These are phyloP conservation scores for Seminavis robusta DNA, from an alignment of 108 stramenopile genomes.

Conservation along the genomic window DNA sequence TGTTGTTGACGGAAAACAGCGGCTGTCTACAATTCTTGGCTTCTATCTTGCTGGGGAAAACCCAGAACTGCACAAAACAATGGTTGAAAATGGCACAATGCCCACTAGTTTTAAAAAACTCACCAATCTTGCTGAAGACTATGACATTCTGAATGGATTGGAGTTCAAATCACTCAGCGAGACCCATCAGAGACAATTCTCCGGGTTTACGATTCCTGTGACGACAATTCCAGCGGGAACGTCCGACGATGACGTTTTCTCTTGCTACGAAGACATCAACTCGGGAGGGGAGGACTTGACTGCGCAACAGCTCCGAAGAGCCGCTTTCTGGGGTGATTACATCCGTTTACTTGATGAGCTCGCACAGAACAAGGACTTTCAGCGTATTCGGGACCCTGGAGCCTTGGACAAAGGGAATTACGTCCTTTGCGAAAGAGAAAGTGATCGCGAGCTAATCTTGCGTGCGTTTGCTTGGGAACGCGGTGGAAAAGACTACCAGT, in stretches of 20 bases:
- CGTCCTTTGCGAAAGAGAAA: conserved; percentile 4
- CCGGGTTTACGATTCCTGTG: background rate
- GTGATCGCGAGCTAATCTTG: conserved; percentile 14
- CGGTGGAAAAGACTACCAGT: background rate
- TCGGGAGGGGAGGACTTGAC: conserved; percentile 10
- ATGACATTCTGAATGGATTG: conserved; percentile 9
- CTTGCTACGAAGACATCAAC: conserved; percentile 14
- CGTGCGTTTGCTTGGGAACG: conserved; percentile 7
- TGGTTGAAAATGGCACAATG: background rate
- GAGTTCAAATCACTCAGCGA: conserved; percentile 3
- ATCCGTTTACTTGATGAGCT: conserved; percentile 13
- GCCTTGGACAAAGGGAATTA: background rate
- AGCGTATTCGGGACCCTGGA: background rate
- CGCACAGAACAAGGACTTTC: background rate
- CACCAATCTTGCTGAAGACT: conserved; percentile 4
- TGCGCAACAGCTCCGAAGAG: conserved; percentile 13
- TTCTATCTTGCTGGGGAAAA: conserved; percentile 1
- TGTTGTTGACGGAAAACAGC: conserved; percentile 19
- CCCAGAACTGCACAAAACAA: background rate
- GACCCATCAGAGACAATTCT: background rate
- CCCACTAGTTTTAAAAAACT: background rate
- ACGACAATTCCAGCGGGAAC: conserved; percentile 2
- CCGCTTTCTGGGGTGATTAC: conserved; percentile 10
- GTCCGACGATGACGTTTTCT: conserved; percentile 10
- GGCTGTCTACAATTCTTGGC: conserved; percentile 2